Conservation (phyloP, 345 rosid species). For the Gossypium herbaceum region DNA sequence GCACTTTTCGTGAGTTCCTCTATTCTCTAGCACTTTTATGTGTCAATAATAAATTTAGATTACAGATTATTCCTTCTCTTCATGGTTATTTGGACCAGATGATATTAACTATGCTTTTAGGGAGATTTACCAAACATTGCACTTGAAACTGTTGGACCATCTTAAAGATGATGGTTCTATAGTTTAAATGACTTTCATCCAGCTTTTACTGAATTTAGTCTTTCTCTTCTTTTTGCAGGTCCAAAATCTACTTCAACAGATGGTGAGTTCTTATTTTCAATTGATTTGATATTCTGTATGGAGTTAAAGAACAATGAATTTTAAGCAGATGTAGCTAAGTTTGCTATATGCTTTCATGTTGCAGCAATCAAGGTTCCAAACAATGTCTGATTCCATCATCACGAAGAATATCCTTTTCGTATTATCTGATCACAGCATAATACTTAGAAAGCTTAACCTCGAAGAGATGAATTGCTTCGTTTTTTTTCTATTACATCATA, state of each 20-base stretch:
- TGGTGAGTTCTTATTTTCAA: conserved; percentile 43
- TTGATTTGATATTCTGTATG: conserved; percentile 10
- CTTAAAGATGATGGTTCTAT: background rate
- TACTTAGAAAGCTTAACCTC: background rate
- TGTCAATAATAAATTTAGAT: background rate
- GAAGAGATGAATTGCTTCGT: background rate
- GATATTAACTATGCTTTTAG: background rate
- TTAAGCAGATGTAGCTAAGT: conserved; percentile 8
- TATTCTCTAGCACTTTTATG: background rate
- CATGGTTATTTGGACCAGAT: background rate
- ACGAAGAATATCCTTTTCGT: conserved; percentile 84
- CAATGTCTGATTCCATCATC: conserved; percentile 86
- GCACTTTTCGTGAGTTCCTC: conserved; percentile 47
- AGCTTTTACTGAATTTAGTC: conserved; percentile 11
- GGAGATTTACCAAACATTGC: background rate
- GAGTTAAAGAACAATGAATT: background rate
- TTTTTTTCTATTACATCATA: background rate
- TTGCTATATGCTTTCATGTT: conserved; percentile 15
- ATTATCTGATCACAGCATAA: background rate
- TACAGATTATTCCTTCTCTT: background rate
- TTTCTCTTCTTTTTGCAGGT: conserved; percentile 43
- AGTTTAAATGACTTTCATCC: conserved; percentile 1
- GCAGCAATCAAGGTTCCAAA: conserved; percentile 92
- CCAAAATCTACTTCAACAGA: conserved; percentile 84
- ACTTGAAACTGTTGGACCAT: background rate